Base-by-base conservation (phyloP, 352 stramenopile genomes). In the Phytophthora hybrid region DNA sequence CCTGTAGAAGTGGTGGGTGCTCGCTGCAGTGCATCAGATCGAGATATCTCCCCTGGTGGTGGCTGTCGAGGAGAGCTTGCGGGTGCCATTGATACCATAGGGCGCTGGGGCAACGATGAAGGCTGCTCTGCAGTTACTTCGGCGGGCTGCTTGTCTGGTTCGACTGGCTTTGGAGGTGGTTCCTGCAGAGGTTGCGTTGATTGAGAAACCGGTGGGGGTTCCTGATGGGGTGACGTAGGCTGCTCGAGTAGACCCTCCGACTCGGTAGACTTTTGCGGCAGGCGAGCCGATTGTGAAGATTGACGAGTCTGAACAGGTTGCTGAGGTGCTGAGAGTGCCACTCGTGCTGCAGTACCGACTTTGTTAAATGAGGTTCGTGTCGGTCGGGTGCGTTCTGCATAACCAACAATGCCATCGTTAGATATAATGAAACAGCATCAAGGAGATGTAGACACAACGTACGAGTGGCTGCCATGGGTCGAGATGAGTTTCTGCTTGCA, bases 281-380 rank as follows among this genome's bases (percentile, higher is more conserved):
- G 9, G 11, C 9, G 39, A 16, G 49, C 5, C 2, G 57, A 63
- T 31, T 77, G 64, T 31, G 62, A 69, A 4, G 57, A 69, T 63
- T 76, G 63, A 26, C 51, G 21, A 18, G 46, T 47, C 31, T 72
- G 53, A 59, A 70, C 8, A 41, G 47, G 52, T 44, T 78, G 66
- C 26, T 76, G 74, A 4, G 71, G 71, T 37, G 74, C 74, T 59
- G 74, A 78, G 19, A 81, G 59, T 21, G 74, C 56, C 8, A 81
- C 54, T 31, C 55, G 65, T 59, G 74, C 62, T 34, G 59, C 18
- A 46, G 41, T 1, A 31, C 32, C 49, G 11, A 16, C 16, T 58
- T 39, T 73, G 19, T 32, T 81, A 2, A 55, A 56, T 8, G 66
- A 53, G 5, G 46, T 39, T 58, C 70, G 61, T 34, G 53, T 52